These are phyloP conservation scores for Ormosia semicastrata DNA, from an alignment of 306 rosid genomes.

Conservation along the genomic window DNA sequence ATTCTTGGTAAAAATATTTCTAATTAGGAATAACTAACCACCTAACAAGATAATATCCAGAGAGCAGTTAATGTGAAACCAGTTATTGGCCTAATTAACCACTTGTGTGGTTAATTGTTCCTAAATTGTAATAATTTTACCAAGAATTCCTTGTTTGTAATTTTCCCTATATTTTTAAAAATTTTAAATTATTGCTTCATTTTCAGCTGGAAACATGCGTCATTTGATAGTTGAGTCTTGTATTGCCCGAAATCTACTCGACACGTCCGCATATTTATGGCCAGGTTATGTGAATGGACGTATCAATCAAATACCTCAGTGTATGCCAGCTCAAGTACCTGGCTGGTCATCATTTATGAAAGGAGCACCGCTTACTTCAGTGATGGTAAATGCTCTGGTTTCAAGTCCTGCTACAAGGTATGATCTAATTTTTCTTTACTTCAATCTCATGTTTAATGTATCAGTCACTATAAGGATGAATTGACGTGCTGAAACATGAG, in stretches of 20 bases:
- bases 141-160: slow-evolving; percentile 7
- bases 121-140: not conserved
- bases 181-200: slow-evolving; percentile 17
- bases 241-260: slow-evolving; percentile 82
- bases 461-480: slow-evolving; percentile 8
- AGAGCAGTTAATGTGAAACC: not conserved
- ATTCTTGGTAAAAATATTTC: not conserved
- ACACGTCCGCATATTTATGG: slow-evolving; percentile 86
- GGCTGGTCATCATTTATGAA: slow-evolving; percentile 92
- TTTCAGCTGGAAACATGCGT: slow-evolving; percentile 93
- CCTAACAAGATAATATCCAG: not conserved
- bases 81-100: not conserved
- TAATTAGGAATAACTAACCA: not conserved
- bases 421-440: slow-evolving; percentile 18
- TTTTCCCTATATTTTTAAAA: not conserved
- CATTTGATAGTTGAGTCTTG: slow-evolving; percentile 98
- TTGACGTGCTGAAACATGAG: slow-evolving; percentile 2
- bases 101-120: not conserved
- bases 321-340: slow-evolving; percentile 70
- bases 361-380: slow-evolving; percentile 71
- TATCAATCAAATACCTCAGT: slow-evolving; percentile 75
- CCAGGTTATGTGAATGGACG: slow-evolving; percentile 82
- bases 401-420: slow-evolving; percentile 97
- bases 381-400: slow-evolving; percentile 68
- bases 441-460: slow-evolving; percentile 8